Evolutionary conservation across 768 basidiomycete species (phyloP), one percentile per base, ranked within the genome.

Genomic region (Lactarius sanguifluus): DNA sequence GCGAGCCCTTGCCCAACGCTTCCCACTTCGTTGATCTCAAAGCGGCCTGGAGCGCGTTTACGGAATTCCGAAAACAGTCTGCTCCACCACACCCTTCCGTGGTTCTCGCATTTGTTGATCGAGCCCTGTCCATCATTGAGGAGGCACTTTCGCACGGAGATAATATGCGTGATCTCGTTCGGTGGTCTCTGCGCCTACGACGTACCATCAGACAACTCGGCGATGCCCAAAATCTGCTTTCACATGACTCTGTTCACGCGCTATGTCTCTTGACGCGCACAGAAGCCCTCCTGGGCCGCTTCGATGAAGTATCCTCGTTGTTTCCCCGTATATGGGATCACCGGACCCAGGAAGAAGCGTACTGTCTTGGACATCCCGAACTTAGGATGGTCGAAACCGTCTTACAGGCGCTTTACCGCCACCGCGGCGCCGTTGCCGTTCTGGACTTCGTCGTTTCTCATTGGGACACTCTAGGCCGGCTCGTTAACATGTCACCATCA

Each of bases 101-200:
- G 66, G 40, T 61, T 57, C 57, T 70, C 50, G 36, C 23, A 25
- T 70, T 70, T 30, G 57, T 65, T 30, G 70, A 70, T 69, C 68
- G 68, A n/a, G 64, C 62, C 2, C 41, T 65, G 15, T 55, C 67
- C 25, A 47, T 41, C 43, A n/a, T 69, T n/a, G 70, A 70, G 56
- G 55, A 20, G 23, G 36, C 61, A 15, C 61, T 62, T 57, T 32
- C 36, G n/a, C 41, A 47, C 32, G 28, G 36, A 30, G 55, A 70
- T 23, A 59, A 65, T 58, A 32, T 57, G 59, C 67, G 56, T 5
- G 62, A 68, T 28, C 58, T 70, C 38, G 57, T 64, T 36, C 43
- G 64, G 52, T 70, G 69, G 69, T 50, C 40, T 8, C 40, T 43
- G 52, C 69, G 69, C 28, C 43, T 70, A 58, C 60, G 61, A 18